Evolutionary conservation across 2,329 filamentous ascomycete species (phyloP).

Genomic region (Epicoccum sorghinum): DNA sequence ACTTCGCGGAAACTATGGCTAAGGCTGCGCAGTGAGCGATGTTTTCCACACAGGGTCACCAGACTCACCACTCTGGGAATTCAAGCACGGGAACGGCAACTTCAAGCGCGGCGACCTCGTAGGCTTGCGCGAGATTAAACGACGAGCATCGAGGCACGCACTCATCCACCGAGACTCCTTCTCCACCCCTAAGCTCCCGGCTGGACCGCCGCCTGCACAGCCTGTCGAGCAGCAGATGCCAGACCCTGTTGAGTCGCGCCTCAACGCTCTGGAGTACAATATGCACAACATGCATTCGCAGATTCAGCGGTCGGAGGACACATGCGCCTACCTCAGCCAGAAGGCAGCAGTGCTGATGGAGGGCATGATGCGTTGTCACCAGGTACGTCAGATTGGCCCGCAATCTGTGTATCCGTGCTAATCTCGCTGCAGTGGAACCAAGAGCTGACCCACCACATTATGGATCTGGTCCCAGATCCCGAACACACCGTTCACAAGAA

Average conservation of each 20-base stretch:
- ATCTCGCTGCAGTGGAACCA: slow-evolving; percentile 71
- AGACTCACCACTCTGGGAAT: slow-evolving; percentile 95
- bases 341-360: slow-evolving; percentile 85
- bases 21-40: slow-evolving; percentile 76
- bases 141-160: slow-evolving; percentile 88
- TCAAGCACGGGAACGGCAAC: slow-evolving; percentile 96
- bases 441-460: slow-evolving; percentile 77
- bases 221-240: slow-evolving; percentile 76
- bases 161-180: slow-evolving; percentile 92
- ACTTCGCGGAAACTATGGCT: slow-evolving; percentile 15
- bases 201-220: slow-evolving; percentile 79
- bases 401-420: slow-evolving; percentile 29
- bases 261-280: slow-evolving; percentile 78
- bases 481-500: slow-evolving; percentile 83
- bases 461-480: slow-evolving; percentile 73
- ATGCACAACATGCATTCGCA: slow-evolving; percentile 80
- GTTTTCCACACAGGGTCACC: slow-evolving; percentile 95
- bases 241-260: slow-evolving; percentile 77
- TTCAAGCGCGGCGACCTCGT: slow-evolving; percentile 95
- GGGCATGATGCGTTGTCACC: slow-evolving; percentile 73
- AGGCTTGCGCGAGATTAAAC: slow-evolving; percentile 92
- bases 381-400: slow-evolving; percentile 54
- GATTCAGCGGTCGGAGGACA: slow-evolving; percentile 83
- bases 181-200: slow-evolving; percentile 70
- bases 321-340: slow-evolving; percentile 75